Base-by-base conservation (phyloP, 2,329 filamentous ascomycete genomes). In the Colletotrichum lupini region DNA sequence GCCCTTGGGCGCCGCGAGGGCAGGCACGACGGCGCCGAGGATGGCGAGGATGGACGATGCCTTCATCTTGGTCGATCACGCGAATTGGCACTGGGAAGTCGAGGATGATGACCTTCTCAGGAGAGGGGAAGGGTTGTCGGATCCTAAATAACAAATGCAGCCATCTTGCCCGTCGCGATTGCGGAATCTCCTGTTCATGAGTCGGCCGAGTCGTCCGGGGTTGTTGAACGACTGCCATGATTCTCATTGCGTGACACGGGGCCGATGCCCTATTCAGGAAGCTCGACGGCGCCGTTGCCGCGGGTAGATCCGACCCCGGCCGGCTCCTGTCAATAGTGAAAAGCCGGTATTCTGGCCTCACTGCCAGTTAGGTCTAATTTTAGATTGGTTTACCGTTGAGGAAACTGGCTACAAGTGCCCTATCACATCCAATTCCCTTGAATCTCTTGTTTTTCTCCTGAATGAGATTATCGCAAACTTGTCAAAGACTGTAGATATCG, bases 291-390 rank as follows among this genome's bases (percentile, higher is more conserved):
- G 49, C 35, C 46, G 57, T 49, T 67, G 63, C 24, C 28, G 37
- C 57, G 68, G 68, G 26, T 71, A 71, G 68, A 62, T 67, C 63
- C 68, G 68, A 71, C 68, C 68, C 68, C 46, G 63, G 68, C 63
- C 55, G 68, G 49, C n/a, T 60, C 49, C 56, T 37, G 28, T 46
- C 16, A 7, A 19, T 28, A 32, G 26, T 52, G 49, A 19, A 35
- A 37, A 22, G 16, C 30, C 56, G 56, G 56, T 30, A 28, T 9
- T 56, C 9, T 12, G 56, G 2, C 56, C 3, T n/a, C 3, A n/a
- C 8, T 22, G 5, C 9, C 11, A 12, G 4, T 58, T 7, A 7
- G 9, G 16, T 32, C 24, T 57, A 30, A 32, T 32, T 58, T 32
- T 42, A 42, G 35, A 42, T 14, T 42, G 16, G 14, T 42, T 42